Conservation (phyloP, 2,329 filamentous ascomycete genomes). For the Colletotrichum abscissum region DNA sequence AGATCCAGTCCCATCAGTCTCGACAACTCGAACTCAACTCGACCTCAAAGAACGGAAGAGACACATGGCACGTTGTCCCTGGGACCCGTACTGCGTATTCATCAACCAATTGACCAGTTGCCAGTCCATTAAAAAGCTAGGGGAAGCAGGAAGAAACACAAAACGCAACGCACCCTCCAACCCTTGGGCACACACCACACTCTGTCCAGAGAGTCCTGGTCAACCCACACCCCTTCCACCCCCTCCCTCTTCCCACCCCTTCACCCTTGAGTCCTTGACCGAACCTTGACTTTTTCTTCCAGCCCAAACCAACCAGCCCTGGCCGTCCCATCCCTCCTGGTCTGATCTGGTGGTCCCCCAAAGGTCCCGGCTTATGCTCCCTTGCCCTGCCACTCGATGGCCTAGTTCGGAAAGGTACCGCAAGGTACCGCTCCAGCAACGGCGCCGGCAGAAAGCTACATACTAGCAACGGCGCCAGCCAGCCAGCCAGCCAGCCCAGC, state of each 20-base stretch:
- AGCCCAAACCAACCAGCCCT: slow-evolving; percentile 30
- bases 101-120: slow-evolving; percentile 1
- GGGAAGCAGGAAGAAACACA: slow-evolving; percentile 4
- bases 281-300: slow-evolving; percentile 16
- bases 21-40: neutral
- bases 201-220: neutral
- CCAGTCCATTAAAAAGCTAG: neutral
- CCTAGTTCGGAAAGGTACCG: slow-evolving; percentile 15
- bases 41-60: neutral
- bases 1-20: neutral
- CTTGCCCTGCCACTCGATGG: slow-evolving; percentile 30
- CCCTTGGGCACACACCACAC: neutral
- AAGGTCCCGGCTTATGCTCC: slow-evolving; percentile 29
- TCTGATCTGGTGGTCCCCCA: slow-evolving; percentile 18
- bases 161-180: neutral
- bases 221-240: slow-evolving; percentile 16
- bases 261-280: neutral
- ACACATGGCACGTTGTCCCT: slow-evolving; percentile 4
- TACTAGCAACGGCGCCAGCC: neutral
- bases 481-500: slow-evolving; percentile 3
- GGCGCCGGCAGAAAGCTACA: neutral
- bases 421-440: slow-evolving; percentile 15
- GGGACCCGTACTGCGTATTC: neutral
- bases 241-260: neutral
- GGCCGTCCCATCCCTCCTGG: slow-evolving; percentile 20